Evolutionary conservation across 1,139 yeast species (phyloP).

Genomic region (Geotrichum aggregatum): DNA sequence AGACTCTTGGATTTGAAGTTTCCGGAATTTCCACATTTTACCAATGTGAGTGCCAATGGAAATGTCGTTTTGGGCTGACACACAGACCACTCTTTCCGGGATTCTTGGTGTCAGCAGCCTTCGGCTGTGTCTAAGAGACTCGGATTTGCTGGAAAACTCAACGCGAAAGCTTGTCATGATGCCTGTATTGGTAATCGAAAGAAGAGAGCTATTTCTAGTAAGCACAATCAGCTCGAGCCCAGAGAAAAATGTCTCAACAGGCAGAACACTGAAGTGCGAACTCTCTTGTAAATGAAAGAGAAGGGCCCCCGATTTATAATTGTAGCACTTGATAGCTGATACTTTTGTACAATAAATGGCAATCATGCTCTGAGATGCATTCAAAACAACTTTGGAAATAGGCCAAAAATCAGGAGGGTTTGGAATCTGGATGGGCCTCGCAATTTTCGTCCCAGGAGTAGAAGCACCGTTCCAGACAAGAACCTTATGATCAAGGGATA

Average conservation of each 20-base stretch:
- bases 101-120: constrained; percentile 67
- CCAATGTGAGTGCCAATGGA: constrained; percentile 62
- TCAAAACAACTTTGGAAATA: constrained; percentile 54
- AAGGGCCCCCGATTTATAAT: constrained; percentile 21
- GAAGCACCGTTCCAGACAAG: constrained; percentile 70
- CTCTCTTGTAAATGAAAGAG: constrained; percentile 22
- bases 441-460: constrained; percentile 12
- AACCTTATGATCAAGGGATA: constrained; percentile 69
- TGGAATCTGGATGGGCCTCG: constrained; percentile 44
- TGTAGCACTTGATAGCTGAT: constrained; percentile 25
- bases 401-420: constrained; percentile 59
- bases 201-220: constrained; percentile 23
- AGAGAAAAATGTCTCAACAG: constrained; percentile 28
- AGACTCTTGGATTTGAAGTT: constrained; percentile 46
- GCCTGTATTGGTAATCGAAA: constrained; percentile 27
- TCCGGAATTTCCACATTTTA: constrained; percentile 60
- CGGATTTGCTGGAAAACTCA: constrained; percentile 20
- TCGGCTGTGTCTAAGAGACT: constrained; percentile 47
- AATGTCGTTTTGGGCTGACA: constrained; percentile 49
- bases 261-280: constrained; percentile 17
- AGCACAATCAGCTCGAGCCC: constrained; percentile 27
- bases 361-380: constrained; percentile 57
- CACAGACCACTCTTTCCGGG: constrained; percentile 64
- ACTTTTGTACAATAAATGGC: constrained; percentile 48
- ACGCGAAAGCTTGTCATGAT: constrained; percentile 14